Base-by-base conservation (phyloP, 1,284 basidiomycete genomes). In the Heterobasidion parviporum region DNA sequence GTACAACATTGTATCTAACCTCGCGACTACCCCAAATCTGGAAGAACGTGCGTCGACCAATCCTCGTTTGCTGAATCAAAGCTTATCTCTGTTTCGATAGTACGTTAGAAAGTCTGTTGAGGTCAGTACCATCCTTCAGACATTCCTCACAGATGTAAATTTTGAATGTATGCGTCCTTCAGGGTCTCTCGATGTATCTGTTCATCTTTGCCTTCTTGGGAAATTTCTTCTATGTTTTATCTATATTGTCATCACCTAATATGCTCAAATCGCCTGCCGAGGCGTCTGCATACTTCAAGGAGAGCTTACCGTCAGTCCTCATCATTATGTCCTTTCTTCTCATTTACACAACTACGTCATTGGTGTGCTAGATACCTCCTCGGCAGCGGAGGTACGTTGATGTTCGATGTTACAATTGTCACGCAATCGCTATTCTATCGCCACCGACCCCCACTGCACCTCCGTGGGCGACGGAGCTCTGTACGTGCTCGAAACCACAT, bases 11-110 rank as follows among this genome's bases (percentile, higher is more conserved):
- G 18, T 98, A 98, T 70, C 73, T 98, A 32, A 96, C 94, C 6
- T 92, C 89, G 3, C 82, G 94, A 53, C 72, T 97, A 64, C 94
- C 94, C 33, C 94, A 97, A 70, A 96, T 98, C 61, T 97, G 94
- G 94, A 95, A 94, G 72, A 97, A 97, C 65, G 93, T 95, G 67
- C 70, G 92, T 83, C 7, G 45, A 36, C 26, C 38, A 48, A 43
- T 32, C 41, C 35, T 54, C 18, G 8, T 52, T 26, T 61, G 34
- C 33, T 54, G 43, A 9, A 48, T 45, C 43, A 33, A 20, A 8
- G 16, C 38, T 49, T 12, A 34, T 20, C 41, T 14, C 2, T 26
- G 16, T 18, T 9, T 48, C 2, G 44, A 12, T 63, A 96, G 93
- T 97, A 84, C 68, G 83, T 81, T 55, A 82, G 94, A 58, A 92